A percentile compares a stretch with the other conserved stretches of the same genome.
Evolutionary conservation across 169 alveolate species (phyloP).

Genomic region (Eimeria falciformis): DNA sequence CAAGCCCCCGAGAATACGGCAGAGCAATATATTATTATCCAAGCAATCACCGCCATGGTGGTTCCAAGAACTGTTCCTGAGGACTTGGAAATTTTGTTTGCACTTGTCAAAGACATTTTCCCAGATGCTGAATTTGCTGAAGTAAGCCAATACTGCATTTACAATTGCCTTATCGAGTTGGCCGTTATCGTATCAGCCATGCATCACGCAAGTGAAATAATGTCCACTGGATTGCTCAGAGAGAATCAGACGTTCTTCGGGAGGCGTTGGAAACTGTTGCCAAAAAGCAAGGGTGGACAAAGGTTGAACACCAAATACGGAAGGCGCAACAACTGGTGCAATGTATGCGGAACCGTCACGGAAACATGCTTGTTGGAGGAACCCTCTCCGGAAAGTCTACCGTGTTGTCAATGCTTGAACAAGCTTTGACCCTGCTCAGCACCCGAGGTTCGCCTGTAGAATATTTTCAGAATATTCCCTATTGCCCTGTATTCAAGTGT

Average conservation of each 20-base stretch:
- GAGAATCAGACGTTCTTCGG: constrained; percentile 80
- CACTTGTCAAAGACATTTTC: constrained; percentile 94
- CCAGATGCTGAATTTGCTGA: constrained; percentile 90
- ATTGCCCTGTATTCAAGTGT: too few relatives aligned
- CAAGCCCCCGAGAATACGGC: constrained; percentile 91
- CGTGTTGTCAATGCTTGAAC: constrained; percentile 86
- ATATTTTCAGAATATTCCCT: not conserved
- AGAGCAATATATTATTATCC: constrained; percentile 90
- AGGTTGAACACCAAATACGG: constrained; percentile 77
- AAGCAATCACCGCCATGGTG: constrained; percentile 86
- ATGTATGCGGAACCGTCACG: constrained; percentile 96
- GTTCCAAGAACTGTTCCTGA: constrained; percentile 88
- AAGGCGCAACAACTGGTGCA: constrained; percentile 90
- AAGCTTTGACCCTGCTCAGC: constrained; percentile 84
- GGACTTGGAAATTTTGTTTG: constrained; percentile 92
- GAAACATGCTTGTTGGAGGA: constrained; percentile 98
- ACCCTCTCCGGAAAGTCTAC: constrained; percentile 97
- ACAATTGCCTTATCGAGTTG: too few relatives aligned
- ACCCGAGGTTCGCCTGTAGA: constrained; percentile 80
- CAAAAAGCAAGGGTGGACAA: constrained; percentile 78
- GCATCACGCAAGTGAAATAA: too few relatives aligned
- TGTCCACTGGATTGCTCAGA: constrained; percentile 32
- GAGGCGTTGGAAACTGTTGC: constrained; percentile 83
- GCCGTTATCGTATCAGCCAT: too few relatives aligned
- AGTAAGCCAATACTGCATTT: too few relatives aligned